Base-by-base conservation (phyloP, 2,329 filamentous ascomycete genomes). In the Aureobasidium sp. region DNA sequence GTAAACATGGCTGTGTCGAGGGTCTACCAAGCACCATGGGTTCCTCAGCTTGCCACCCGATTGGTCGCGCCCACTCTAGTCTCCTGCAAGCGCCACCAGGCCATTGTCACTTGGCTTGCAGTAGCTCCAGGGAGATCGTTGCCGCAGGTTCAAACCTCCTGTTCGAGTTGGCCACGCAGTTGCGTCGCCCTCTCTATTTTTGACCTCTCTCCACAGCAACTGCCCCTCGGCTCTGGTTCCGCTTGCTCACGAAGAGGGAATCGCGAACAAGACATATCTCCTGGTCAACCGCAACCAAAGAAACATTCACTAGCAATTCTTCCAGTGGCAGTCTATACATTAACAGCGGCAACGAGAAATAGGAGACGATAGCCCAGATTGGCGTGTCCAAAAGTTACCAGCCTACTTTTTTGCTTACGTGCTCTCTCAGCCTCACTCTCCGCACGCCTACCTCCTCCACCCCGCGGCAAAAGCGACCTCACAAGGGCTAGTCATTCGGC, bases 331-430 rank as follows among this genome's bases (percentile, higher is more conserved):
- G 3, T 30, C 44, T 30, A 47, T 5, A 47, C 13, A 48, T 10
- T 1, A 4, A 2, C 44, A 7, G 13, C 27, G 44, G 44, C 44
- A 21, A 7, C 29, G 30, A 36, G 9, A 50, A 36, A 32, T 50
- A 36, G n/a, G 1, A 53, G 10, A n/a, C n/a, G 7, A 10, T 39
- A 37, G 27, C 16, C 50, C 14, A 42, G 50, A 54, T 53, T 25
- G 34, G 6, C 25, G 16, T 37, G 47, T 53, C 2, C 34, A 37
- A 25, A 29, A 34, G 32, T 9, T 29, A 53, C 49, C 49, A 34
- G 49, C 49, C 49, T 53, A 53, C 49, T 51, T 37, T 53, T 37
- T 54, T 41, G 50, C 50, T 54, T 54, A 54, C 50, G 50, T 42
- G 50, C 50, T 54, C 37, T 36, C 47, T 25, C 13, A 34, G 30